Base-by-base conservation (phyloP, 2,329 filamentous ascomycete genomes). In the Microcyclospora pomicola region DNA sequence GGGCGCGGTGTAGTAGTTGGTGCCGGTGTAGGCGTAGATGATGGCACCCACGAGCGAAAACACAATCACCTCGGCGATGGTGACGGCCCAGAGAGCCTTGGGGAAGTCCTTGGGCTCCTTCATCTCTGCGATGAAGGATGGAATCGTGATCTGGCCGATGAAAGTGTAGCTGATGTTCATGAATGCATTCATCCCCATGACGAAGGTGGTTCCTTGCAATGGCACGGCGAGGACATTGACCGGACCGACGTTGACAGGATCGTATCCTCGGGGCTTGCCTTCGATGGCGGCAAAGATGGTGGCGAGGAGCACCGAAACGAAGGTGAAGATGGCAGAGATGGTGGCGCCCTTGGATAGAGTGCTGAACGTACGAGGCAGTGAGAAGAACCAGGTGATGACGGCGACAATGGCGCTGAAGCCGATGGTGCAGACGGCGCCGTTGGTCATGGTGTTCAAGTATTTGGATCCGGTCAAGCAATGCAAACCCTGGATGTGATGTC, bases 151-250 rank as follows among this genome's bases (percentile, higher is more conserved):
- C 58, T 95, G 87, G 0, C 87, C 87, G 49, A 95, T 94, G 56
- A 95, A 94, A 0, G 87, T 94, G 59, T 94, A 95, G 62, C 79
- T 84, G 55, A 95, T 95, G 62, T 95, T 95, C 58, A 95, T 71
- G 61, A 94, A 94, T 0, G 87, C 87, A 37, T 77, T 85, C 70
- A 93, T 79, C 15, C 79, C 86, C 2, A 71, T 66, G 3, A 93
- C 82, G 49, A 92, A 94, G 0, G 80, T 82, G 0, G 84, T 92
- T 13, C 78, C 74, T 2, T 67, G 59, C 2, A 76, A 61, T 0
- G 86, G 82, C 14, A 87, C 56, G 5, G 75, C 75, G 0, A 77
- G 75, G 5, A 91, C 78, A 6, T 73, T 68, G 0, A 81, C 79
- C 5, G 75, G 69, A 1, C 83, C 83, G 15, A 49, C 31, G 2